Evolutionary conservation across 352 stramenopile genomes (phyloP), one percentile per base, ranked within the genome.

Genomic region (Phytophthora idaei): DNA sequence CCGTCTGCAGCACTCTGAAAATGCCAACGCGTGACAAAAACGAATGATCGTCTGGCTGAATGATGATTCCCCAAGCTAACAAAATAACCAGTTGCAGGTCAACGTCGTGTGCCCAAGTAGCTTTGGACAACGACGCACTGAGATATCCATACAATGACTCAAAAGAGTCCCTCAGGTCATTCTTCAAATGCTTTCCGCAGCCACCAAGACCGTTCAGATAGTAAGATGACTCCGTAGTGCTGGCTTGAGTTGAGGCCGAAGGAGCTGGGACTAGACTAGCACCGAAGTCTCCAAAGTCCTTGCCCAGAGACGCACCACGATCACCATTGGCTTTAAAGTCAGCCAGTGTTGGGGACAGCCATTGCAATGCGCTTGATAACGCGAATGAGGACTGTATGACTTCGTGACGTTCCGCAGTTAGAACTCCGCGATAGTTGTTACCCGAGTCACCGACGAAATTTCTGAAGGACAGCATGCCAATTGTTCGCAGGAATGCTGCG

Each of bases 21-120:
- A 97, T 90, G 1, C 89, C 87, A 37, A 96, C 86, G 41, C 90
- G 86, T 25, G 90, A 97, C 21, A 97, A 76, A 55, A 97, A 97
- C 2, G 90, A 85, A 64, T 97, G 90, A 57, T 97, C 90, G 46
- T 96, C 89, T 11, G 87, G 87, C 39, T 85, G 77, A 42, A 97
- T 94, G n/a, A 94, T 83, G 28, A 96, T 90, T 6, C 88, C 89
- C 90, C 90, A 97, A 14, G 85, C 79, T 61, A 95, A 64, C 37
- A 97, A 66, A 51, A 94, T 81, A 36, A 90, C 84, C 14, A 97
- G 62, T 66, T 97, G 89, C 27, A 95, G 64, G 51, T 96, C 90
- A 5, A 69, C 64, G 47, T 96, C 85, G 41, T 85, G 84, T 25
- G 80, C 88, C 89, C 87, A 95, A 21, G 88, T 95, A n/a, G 90